phyloP scores from a whole-genome alignment of 2,329 filamentous ascomycete genomes.

The Macrophomina pseudophaseolina region DNA sequence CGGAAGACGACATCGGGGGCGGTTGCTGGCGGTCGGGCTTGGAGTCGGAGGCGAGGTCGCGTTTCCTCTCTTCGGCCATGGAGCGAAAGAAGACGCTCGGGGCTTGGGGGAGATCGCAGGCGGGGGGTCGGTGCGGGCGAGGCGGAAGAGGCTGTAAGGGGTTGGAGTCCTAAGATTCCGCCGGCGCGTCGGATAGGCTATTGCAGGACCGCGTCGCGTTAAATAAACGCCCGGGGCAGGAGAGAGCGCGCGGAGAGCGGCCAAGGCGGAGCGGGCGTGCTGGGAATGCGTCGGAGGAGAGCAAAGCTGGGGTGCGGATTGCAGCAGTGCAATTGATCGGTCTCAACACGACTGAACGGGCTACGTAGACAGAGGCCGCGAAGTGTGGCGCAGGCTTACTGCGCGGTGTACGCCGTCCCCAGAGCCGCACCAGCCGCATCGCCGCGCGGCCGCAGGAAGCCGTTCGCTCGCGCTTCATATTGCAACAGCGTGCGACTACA shows the following conservation, averaged over 20 bases:
- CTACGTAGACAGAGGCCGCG: neutral
- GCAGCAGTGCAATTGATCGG: neutral
- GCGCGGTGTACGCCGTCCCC: neutral
- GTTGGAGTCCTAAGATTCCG: slow-evolving; percentile 20
- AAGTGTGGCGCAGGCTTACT: slow-evolving; percentile 23
- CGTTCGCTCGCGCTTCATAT: neutral
- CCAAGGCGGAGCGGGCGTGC: neutral
- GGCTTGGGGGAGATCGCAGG: slow-evolving; percentile 12
- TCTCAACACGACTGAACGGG: neutral
- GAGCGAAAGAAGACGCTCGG: slow-evolving; percentile 35
- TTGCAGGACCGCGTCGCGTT: slow-evolving; percentile 8
- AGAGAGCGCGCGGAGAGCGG: slow-evolving; percentile 3
- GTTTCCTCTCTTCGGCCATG: slow-evolving; percentile 91
- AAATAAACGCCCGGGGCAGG: neutral
- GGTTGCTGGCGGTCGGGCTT: slow-evolving; percentile 57
- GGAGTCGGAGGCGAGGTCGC: slow-evolving; percentile 72
- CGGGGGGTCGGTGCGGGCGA: slow-evolving; percentile 17
- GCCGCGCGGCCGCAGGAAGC: neutral
- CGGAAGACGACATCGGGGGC: slow-evolving; percentile 50
- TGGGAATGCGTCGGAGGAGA: neutral
- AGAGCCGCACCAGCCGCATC: neutral
- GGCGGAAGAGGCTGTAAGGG: slow-evolving; percentile 21
- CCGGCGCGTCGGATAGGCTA: slow-evolving; percentile 15
- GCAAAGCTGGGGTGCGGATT: neutral
- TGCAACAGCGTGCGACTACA: neutral